These are phyloP conservation scores for Cladorrhinum sp. DNA, from an alignment of 2,329 filamentous ascomycete species.

Conservation along the genomic window DNA sequence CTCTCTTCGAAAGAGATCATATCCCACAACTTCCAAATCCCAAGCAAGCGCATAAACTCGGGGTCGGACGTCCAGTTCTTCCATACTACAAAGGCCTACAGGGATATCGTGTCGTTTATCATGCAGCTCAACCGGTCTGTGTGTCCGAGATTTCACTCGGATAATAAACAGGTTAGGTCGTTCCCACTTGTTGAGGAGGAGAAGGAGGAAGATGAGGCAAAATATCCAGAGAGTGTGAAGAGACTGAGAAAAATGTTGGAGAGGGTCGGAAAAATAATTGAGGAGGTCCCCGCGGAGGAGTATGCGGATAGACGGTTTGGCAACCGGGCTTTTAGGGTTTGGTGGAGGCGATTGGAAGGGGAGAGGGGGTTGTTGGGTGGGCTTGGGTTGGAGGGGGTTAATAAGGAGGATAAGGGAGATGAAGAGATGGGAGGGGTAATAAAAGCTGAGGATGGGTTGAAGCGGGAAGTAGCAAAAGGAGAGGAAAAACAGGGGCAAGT, in stretches of 20 bases:
- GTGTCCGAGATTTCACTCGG: slow-evolving; percentile 59
- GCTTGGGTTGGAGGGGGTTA: slow-evolving; percentile 53
- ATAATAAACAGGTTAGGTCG: neutral
- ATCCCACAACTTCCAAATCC: slow-evolving; percentile 59
- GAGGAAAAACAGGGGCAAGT: slow-evolving; percentile 9
- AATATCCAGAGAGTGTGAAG: neutral
- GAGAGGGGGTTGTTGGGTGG: slow-evolving; percentile 81
- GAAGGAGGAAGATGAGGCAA: neutral
- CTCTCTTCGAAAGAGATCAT: neutral
- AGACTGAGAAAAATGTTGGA: slow-evolving; percentile 64
- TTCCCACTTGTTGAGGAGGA: neutral
- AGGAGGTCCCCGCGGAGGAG: slow-evolving; percentile 76
- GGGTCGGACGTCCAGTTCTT: slow-evolving; percentile 78
- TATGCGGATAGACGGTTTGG: slow-evolving; percentile 81
- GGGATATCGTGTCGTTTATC: slow-evolving; percentile 81
- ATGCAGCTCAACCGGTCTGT: slow-evolving; percentile 87
- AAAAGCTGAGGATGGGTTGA: slow-evolving; percentile 56
- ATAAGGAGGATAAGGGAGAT: too few relatives aligned
- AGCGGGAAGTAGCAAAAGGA: slow-evolving; percentile 31
- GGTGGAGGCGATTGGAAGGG: too few relatives aligned
- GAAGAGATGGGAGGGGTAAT: too few relatives aligned
- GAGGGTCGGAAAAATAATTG: slow-evolving; percentile 63
- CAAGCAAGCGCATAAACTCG: slow-evolving; percentile 80
- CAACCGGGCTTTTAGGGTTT: slow-evolving; percentile 81
- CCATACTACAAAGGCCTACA: slow-evolving; percentile 76